Conservation (phyloP, 257 asterid species). For the Plantago elongata region DNA sequence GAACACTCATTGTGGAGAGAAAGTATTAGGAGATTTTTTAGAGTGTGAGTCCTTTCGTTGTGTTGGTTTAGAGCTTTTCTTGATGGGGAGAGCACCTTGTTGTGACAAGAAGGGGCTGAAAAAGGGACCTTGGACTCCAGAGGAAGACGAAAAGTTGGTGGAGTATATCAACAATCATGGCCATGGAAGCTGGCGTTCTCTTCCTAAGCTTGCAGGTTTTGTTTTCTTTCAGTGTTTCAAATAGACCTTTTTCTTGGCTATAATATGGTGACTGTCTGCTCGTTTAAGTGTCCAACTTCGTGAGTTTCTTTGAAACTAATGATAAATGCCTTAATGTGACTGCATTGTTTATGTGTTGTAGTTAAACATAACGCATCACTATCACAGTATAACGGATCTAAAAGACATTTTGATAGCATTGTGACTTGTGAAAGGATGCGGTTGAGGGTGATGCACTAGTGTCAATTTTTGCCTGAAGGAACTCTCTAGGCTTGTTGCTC, state of each 20-base stretch:
- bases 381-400: no score
- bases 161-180: conserved; percentile 71
- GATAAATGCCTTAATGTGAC: no score
- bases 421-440: no score
- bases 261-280: background rate
- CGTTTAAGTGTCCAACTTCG: no score
- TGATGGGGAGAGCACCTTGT: conserved; percentile 92
- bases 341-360: no score
- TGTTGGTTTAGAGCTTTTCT: conserved; percentile 10
- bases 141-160: conserved; percentile 74
- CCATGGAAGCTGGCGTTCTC: conserved; percentile 90
- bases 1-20: conserved; percentile 8
- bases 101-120: conserved; percentile 89
- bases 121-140: conserved; percentile 94
- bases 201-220: conserved; percentile 83
- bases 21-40: background rate
- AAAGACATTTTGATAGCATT: no score
- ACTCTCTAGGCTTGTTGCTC: conserved; percentile 6
- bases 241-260: background rate
- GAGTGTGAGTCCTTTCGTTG: conserved; percentile 16
- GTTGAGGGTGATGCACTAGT: no score
- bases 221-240: background rate
- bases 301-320: no score
- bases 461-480: background rate
- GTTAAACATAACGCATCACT: no score